These are phyloP conservation scores for Trichoderma oligosporum DNA, from an alignment of 2,329 filamentous ascomycete species.

Conservation along the genomic window DNA sequence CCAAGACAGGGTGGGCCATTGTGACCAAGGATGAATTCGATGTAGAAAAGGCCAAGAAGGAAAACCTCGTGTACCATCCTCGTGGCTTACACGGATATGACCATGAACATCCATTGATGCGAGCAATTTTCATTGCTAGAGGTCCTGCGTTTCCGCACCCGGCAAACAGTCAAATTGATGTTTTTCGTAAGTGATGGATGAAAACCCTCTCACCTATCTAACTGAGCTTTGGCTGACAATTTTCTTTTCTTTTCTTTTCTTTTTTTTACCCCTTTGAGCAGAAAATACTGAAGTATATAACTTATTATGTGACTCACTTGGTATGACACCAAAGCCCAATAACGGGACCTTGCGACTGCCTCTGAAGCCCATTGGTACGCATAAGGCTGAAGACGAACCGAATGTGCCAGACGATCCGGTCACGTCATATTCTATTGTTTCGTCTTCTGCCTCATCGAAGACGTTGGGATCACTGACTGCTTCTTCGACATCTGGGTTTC, in stretches of 20 bases:
- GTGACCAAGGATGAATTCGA: conserved; percentile 77
- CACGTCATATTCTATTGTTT: conserved; percentile 13
- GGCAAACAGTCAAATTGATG: conserved; percentile 72
- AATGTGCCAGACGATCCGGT: conserved; percentile 54
- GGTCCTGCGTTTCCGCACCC: conserved; percentile 88
- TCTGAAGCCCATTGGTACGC: conserved; percentile 59
- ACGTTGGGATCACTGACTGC: too few species aligned
- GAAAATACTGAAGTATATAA: conserved; percentile 97
- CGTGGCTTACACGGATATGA: conserved; percentile 91
- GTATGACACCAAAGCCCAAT: conserved; percentile 68
- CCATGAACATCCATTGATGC: conserved; percentile 89
- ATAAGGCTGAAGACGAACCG: conserved; percentile 48
- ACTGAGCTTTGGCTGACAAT: too few species aligned
- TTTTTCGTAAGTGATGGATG: conserved; percentile 66
- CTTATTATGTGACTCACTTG: conserved; percentile 83
- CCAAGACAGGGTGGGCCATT: conserved; percentile 88
- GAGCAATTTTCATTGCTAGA: conserved; percentile 88
- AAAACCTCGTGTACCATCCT: conserved; percentile 69
- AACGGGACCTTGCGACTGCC: conserved; percentile 82
- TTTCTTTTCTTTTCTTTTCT: too few species aligned
- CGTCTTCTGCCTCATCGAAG: conserved; percentile 15
- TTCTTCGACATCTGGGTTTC: too few species aligned
- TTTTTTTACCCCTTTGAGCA: too few species aligned
- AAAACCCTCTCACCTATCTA: too few species aligned
- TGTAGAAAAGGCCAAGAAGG: conserved; percentile 59